Percentiles rank a stretch among this genome's conserved stretches.
These are phyloP conservation scores for Meredithiella fracta DNA, from an alignment of 2,329 filamentous ascomycete genomes.

Conservation along the genomic window DNA sequence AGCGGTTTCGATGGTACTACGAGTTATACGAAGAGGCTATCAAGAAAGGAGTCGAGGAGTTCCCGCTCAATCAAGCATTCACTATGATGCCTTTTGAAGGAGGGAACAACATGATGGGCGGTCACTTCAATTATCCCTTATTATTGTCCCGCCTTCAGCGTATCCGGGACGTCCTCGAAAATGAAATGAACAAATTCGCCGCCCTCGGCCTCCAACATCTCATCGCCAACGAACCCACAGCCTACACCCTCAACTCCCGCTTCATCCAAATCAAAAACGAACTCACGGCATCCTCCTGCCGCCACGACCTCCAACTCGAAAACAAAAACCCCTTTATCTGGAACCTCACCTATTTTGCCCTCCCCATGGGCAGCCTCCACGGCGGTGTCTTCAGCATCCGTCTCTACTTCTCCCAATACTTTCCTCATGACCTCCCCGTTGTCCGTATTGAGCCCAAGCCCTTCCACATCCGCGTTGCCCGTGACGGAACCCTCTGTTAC, in stretches of 20 bases:
- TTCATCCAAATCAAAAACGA: conserved; percentile 65
- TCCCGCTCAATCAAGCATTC: conserved; percentile 49
- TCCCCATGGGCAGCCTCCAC: conserved; percentile 83
- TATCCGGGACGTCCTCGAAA: conserved; percentile 54
- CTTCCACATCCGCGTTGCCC: conserved; percentile 75
- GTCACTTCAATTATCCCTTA: conserved; percentile 64
- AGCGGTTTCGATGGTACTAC: conserved; percentile 90
- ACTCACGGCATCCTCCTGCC: conserved; percentile 54
- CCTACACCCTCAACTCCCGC: conserved; percentile 68
- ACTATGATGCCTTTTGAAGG: conserved; percentile 79
- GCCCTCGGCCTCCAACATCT: conserved; percentile 47
- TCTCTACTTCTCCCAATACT: conserved; percentile 64
- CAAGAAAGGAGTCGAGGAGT: conserved; percentile 44
- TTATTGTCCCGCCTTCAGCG: conserved; percentile 51
- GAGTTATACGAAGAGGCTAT: conserved; percentile 67
- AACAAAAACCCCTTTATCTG: conserved; percentile 80
- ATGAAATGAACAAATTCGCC: conserved; percentile 58
- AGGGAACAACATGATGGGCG: conserved; percentile 62
- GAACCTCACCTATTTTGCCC: conserved; percentile 76
- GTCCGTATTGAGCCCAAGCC: conserved; percentile 65
- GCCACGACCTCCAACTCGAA: conserved; percentile 60
- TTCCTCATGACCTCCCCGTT: conserved; percentile 77
- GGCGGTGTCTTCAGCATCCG: conserved; percentile 75
- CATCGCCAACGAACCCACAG: conserved; percentile 53
- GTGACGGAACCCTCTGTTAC: conserved; percentile 72